These are phyloP conservation scores for Grosmannia huntii DNA, from an alignment of 2,329 filamentous ascomycete species.

Conservation along the genomic window DNA sequence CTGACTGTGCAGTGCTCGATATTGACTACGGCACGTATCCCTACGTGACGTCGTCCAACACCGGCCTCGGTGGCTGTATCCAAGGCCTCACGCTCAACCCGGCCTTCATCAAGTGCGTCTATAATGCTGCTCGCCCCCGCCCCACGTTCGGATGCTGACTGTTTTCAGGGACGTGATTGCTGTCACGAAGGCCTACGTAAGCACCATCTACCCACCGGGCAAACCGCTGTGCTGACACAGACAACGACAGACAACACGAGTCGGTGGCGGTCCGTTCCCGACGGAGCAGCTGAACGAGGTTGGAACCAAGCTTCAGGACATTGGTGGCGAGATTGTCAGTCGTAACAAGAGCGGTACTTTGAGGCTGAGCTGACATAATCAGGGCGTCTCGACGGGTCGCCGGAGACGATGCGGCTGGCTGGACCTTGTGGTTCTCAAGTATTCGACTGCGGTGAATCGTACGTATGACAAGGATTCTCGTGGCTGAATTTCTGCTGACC, in stretches of 20 bases:
- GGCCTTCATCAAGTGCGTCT: constrained; percentile 4
- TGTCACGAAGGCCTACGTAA: constrained; percentile 48
- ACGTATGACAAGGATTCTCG: not conserved
- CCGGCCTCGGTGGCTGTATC: constrained; percentile 37
- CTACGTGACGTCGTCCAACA: constrained; percentile 44
- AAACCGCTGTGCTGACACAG: not conserved
- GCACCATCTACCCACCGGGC: not conserved
- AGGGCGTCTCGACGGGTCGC: constrained; percentile 34
- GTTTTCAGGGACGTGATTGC: constrained; percentile 37
- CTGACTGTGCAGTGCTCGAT: constrained; percentile 27
- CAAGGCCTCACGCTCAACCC: constrained; percentile 18
- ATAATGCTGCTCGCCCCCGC: too few species aligned
- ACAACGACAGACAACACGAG: constrained; percentile 37
- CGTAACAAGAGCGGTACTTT: not conserved
- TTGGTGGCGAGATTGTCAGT: constrained; percentile 11
- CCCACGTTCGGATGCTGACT: not conserved
- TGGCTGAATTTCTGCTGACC: not conserved
- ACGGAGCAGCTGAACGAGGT: constrained; percentile 36
- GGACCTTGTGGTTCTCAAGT: constrained; percentile 57
- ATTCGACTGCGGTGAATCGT: constrained; percentile 25
- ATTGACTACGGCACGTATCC: constrained; percentile 49
- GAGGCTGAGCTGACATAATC: not conserved
- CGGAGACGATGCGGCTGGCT: constrained; percentile 45
- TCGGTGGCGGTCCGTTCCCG: constrained; percentile 46
- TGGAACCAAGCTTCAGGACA: constrained; percentile 26